A percentile compares a stretch with the other conserved stretches of the same genome.
Conservation (phyloP, 2,329 filamentous ascomycete genomes). For the Beauveria pseudobassiana region DNA sequence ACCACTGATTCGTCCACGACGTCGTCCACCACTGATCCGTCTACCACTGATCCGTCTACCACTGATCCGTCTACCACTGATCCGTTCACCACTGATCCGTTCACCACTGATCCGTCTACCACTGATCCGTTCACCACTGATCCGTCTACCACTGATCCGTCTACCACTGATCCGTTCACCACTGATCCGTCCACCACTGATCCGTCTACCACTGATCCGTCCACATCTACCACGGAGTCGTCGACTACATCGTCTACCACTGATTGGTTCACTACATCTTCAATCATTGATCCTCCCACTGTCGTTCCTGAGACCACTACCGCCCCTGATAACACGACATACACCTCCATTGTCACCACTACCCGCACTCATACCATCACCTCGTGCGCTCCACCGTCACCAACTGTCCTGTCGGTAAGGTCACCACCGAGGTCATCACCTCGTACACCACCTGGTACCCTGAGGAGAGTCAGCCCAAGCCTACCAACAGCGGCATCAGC, state of each 20-base stretch:
- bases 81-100: no score
- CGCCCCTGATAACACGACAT: constrained; percentile 11
- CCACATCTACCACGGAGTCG: background rate
- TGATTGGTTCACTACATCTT: background rate
- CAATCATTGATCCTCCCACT: background rate
- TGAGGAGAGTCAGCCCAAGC: constrained; percentile 14
- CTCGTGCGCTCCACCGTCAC: constrained; percentile 42
- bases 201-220: no score
- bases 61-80: no score
- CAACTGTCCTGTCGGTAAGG: constrained; percentile 36
- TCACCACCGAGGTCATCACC: constrained; percentile 26
- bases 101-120: no score
- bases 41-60: no score
- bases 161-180: no score
- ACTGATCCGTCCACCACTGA: no score
- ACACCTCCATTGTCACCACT: constrained; percentile 28
- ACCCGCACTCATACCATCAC: constrained; percentile 45
- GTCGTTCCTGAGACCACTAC: background rate
- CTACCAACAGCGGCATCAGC: constrained; percentile 1
- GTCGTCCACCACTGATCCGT: no score
- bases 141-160: no score
- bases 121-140: no score
- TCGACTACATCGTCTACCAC: background rate
- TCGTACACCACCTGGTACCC: constrained; percentile 33
- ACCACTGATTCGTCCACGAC: no score